Conservation (phyloP, 2,329 filamentous ascomycete genomes). For the Pestalotiopsis sp. region DNA sequence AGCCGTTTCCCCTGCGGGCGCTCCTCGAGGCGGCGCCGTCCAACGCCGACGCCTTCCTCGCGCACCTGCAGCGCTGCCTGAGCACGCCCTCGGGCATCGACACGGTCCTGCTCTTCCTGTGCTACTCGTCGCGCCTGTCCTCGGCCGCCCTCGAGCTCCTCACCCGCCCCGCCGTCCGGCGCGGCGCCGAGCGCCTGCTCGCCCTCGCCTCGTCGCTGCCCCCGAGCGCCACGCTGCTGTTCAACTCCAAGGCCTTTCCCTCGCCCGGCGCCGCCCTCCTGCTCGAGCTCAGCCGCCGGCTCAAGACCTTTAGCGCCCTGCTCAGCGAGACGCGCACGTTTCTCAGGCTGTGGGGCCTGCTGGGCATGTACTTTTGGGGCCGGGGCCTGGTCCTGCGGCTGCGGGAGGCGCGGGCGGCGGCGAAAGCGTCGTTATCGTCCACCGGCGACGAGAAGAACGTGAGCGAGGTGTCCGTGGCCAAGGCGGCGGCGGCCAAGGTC, state of each 20-base stretch:
- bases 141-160: constrained; percentile 54
- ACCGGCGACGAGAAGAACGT: constrained; percentile 17
- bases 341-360: constrained; percentile 73
- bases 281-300: constrained; percentile 51
- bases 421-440: not conserved
- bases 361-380: constrained; percentile 74
- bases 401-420: constrained; percentile 26
- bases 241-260: constrained; percentile 37
- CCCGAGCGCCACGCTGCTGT: constrained; percentile 49
- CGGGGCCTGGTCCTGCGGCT: constrained; percentile 47
- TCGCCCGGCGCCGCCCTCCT: constrained; percentile 44
- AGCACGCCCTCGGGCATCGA: constrained; percentile 72
- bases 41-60: constrained; percentile 55
- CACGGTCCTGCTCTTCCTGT: constrained; percentile 67
- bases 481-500: constrained; percentile 27
- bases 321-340: constrained; percentile 75
- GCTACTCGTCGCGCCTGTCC: constrained; percentile 66
- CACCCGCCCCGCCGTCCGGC: constrained; percentile 60
- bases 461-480: constrained; percentile 26
- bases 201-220: constrained; percentile 55
- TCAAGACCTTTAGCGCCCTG: constrained; percentile 65
- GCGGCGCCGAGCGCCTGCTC: constrained; percentile 53
- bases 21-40: constrained; percentile 39
- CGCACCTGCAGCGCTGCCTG: constrained; percentile 64
- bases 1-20: constrained; percentile 27